These are phyloP conservation scores for Pseudogymnoascus destructans DNA, from an alignment of 2,329 filamentous ascomycete genomes.

Conservation along the genomic window DNA sequence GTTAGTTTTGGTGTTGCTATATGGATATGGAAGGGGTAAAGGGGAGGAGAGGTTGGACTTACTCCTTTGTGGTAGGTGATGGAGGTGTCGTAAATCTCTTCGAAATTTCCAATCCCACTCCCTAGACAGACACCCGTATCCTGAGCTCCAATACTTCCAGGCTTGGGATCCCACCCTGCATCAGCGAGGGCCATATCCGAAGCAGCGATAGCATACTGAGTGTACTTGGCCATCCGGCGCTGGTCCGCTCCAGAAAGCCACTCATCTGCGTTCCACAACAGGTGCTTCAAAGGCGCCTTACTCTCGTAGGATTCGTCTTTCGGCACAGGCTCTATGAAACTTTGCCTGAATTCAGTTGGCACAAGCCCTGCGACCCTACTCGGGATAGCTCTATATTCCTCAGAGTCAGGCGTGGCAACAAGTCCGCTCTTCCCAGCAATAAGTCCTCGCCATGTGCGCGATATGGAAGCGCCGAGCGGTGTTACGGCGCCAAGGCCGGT, in stretches of 20 bases:
- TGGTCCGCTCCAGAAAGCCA: constrained; percentile 42
- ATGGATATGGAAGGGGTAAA: background rate
- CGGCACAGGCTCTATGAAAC: constrained; percentile 6
- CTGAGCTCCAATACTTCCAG: constrained; percentile 48
- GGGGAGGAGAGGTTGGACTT: constrained; percentile 13
- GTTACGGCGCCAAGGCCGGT: constrained; percentile 73
- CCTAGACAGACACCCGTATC: constrained; percentile 83
- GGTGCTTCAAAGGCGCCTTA: constrained; percentile 29
- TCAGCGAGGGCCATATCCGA: constrained; percentile 75
- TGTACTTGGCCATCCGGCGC: constrained; percentile 78
- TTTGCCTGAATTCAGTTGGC: constrained; percentile 36
- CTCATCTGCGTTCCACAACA: constrained; percentile 37
- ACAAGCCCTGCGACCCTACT: constrained; percentile 79
- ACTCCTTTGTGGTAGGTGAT: constrained; percentile 62
- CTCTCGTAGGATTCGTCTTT: constrained; percentile 22
- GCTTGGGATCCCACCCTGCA: constrained; percentile 50
- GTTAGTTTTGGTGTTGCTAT: background rate
- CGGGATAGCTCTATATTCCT: constrained; percentile 55
- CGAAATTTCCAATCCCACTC: constrained; percentile 88
- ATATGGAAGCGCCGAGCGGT: constrained; percentile 68
- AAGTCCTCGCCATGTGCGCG: constrained; percentile 67
- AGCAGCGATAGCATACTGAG: constrained; percentile 82
- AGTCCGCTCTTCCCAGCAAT: constrained; percentile 71
- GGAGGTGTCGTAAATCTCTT: constrained; percentile 78
- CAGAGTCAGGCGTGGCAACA: constrained; percentile 36